Evolutionary conservation across 352 stramenopile species (phyloP), one percentile per base, ranked within the genome.

Genomic region (Saprolegnia parasitica): DNA sequence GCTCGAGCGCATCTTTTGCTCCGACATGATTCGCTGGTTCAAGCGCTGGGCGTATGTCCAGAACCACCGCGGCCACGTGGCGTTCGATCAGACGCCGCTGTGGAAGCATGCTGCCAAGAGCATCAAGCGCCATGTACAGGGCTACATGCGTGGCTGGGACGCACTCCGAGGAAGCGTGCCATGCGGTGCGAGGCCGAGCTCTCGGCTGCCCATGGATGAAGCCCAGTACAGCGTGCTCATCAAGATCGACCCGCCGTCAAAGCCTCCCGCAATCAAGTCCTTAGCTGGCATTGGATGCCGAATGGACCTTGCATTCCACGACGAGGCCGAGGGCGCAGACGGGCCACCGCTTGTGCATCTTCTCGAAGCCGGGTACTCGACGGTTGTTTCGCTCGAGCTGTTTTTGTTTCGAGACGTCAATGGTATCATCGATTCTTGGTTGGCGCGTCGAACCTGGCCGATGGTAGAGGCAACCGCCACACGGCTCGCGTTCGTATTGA

Each of bases 1-100:
- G 26, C 39, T 67, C 6, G 58, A 67, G 20, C 40, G 45, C 5
- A 39, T 67, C 11, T 21, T 21, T 5, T 67, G 58, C 26, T 67
- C 58, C 4, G 58, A 67, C 40, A 11, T 67, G 23, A 21, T 67
- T 55, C 58, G 58, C 6, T 67, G 58, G 58, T 56, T 67, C 39
- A 67, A 37, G 29, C 35, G 56, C 21, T 67, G 58, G 58, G n/a
- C 23, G 35, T 6, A 13, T 16, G 26, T 16, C 13, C 37, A 56
- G 18, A 54, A 39, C 26, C 58, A 21, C 54, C 29, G 58, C 58
- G 20, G 35, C 58, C n/a, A 40, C 23, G 11, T 5, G 37, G 18
- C 35, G 15, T 54, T 40, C 50, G 40, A 35, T 10, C 40, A 56
- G 24, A 18, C 6, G 40, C 32, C 21, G 40, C 37, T 67, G 9